A percentile compares a stretch with the other conserved stretches of the same genome.
These are phyloP conservation scores for Closterium sp. DNA, from an alignment of 139 green algal genomes.

Conservation along the genomic window DNA sequence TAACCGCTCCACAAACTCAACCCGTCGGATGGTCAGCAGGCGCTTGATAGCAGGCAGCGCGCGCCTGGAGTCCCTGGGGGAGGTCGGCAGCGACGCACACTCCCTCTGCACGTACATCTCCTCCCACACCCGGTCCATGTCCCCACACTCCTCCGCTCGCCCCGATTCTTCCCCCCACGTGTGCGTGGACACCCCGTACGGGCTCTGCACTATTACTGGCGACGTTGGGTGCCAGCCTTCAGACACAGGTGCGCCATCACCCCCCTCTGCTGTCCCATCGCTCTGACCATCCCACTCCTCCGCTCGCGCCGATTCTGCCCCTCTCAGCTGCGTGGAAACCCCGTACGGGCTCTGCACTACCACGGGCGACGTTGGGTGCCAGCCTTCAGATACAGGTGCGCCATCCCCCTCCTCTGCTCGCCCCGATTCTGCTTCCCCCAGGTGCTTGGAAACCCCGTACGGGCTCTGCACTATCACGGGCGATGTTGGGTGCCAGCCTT, in stretches of 20 bases:
- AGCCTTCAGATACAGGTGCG: background rate
- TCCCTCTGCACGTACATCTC: background rate
- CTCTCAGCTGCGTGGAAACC: no score
- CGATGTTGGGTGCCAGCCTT: background rate
- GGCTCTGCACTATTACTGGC: no score
- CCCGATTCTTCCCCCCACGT: background rate
- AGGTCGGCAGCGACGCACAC: background rate
- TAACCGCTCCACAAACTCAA: background rate
- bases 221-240: no score
- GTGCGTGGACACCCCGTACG: background rate
- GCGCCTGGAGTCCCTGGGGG: background rate
- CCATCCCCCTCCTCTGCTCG: background rate
- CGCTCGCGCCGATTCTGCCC: no score
- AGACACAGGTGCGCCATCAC: no score
- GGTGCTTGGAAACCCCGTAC: background rate
- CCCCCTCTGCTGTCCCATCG: no score
- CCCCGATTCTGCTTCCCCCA: no score
- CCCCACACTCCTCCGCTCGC: background rate
- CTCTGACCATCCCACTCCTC: no score
- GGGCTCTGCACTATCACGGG: background rate
- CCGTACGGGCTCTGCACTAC: background rate
- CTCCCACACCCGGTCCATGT: background rate
- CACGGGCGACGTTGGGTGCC: background rate
- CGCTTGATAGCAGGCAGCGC: background rate
- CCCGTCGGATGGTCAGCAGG: background rate